Evolutionary conservation across 1,284 basidiomycete species (phyloP).

Genomic region (Pyrrhoderma lamaoense): DNA sequence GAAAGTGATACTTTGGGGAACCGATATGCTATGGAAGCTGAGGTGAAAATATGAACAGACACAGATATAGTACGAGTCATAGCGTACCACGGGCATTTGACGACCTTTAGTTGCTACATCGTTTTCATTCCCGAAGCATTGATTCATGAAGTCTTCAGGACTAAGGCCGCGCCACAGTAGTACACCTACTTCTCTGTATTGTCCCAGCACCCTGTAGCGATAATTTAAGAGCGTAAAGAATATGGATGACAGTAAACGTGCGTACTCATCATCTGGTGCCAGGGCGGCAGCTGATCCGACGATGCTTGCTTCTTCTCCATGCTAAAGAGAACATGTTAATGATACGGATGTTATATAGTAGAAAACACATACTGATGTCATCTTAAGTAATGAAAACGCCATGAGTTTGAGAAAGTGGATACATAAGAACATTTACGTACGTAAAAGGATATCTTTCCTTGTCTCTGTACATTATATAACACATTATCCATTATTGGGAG

Average conservation of each 20-base stretch:
- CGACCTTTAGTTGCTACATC: conserved; percentile 81
- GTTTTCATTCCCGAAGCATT: conserved; percentile 81
- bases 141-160: conserved; percentile 70
- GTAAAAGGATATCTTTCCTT: conserved; percentile 93
- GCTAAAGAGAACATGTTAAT: conserved; percentile 33
- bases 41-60: background rate
- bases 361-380: conserved; percentile 57
- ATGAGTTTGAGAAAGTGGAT: background rate
- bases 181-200: conserved; percentile 88
- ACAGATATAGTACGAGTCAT: background rate
- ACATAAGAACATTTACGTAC: conserved; percentile 38
- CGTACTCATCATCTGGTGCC: conserved; percentile 80
- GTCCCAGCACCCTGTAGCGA: conserved; percentile 36
- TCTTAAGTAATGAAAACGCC: conserved; percentile 34
- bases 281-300: conserved; percentile 87
- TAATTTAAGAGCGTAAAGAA: background rate
- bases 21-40: conserved; percentile 66
- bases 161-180: conserved; percentile 82
- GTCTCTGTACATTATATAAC: conserved; percentile 86
- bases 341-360: background rate
- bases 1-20: conserved; percentile 78
- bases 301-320: conserved; percentile 90
- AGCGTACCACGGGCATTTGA: conserved; percentile 76
- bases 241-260: conserved; percentile 19
- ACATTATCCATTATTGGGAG: conserved; percentile 84